phyloP scores from a whole-genome alignment of 805 yeast species.

The Metschnikowia noctiluminum region DNA sequence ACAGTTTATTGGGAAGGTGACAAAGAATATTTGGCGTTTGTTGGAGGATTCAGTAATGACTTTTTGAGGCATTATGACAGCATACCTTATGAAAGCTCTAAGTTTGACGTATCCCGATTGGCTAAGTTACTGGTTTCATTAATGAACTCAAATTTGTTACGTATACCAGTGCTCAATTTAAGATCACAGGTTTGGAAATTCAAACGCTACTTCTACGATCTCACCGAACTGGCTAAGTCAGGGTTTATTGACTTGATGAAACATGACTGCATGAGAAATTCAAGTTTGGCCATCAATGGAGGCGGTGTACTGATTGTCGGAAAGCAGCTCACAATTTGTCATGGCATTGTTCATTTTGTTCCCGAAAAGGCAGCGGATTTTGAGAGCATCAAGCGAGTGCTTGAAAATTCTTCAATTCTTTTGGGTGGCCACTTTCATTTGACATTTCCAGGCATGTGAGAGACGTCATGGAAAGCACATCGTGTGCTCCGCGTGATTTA shows the following conservation, averaged over 20 bases:
- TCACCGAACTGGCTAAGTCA: constrained; percentile 19
- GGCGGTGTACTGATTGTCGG: constrained; percentile 33
- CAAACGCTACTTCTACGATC: constrained; percentile 31
- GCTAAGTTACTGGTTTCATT: constrained; percentile 28
- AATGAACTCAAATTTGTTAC: constrained; percentile 26
- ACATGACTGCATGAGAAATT: constrained; percentile 21
- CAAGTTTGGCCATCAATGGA: constrained; percentile 29
- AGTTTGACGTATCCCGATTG: constrained; percentile 34
- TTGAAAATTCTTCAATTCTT: constrained; percentile 22
- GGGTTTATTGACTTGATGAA: constrained; percentile 23
- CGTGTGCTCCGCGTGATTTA: neutral
- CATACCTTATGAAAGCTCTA: constrained; percentile 28
- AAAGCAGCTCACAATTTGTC: constrained; percentile 34
- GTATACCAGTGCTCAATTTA: constrained; percentile 36
- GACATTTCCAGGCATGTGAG: constrained; percentile 35
- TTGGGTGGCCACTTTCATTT: constrained; percentile 36
- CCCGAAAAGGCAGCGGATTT: constrained; percentile 31
- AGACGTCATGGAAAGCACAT: neutral
- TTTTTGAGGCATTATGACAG: constrained; percentile 32
- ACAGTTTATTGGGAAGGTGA: constrained; percentile 31
- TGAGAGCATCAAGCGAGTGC: constrained; percentile 17
- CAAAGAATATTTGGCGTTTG: constrained; percentile 32
- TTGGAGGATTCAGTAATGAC: constrained; percentile 41
- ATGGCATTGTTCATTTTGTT: constrained; percentile 32
- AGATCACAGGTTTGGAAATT: constrained; percentile 42